Evolutionary conservation across 192 early-diverging fungal genomes (phyloP).

Genomic region (Podila epigama): DNA sequence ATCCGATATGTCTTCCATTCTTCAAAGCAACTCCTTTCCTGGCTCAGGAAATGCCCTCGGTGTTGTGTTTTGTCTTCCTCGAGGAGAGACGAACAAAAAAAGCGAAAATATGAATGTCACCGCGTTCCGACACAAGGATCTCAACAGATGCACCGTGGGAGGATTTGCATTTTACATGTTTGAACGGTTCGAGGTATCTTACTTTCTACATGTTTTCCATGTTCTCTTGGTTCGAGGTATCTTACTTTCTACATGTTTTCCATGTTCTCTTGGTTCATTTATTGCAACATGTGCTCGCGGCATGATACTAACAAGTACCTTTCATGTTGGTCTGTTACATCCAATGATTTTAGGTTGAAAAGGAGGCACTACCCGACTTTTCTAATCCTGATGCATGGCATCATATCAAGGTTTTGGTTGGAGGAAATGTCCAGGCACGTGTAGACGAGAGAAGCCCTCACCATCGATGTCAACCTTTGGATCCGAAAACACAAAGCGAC

Average conservation of each 20-base stretch:
- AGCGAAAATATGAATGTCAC: conserved; percentile 9
- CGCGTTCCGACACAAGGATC: conserved; percentile 23
- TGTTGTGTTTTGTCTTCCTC: conserved; percentile 20
- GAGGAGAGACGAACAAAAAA: conserved; percentile 28
- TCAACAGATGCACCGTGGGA: conserved; percentile 22
- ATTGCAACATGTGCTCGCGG: background rate
- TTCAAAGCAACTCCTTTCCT: background rate
- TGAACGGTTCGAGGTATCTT: conserved; percentile 22
- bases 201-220: no score
- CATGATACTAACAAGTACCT: background rate
- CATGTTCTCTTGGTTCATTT: background rate
- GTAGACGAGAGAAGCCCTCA: background rate
- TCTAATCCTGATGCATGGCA: conserved; percentile 12
- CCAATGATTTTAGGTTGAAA: conserved; percentile 5
- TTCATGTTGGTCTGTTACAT: background rate
- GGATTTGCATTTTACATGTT: conserved; percentile 38
- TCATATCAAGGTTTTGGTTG: conserved; percentile 12
- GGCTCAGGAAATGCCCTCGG: conserved; percentile 14
- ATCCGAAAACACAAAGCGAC: conserved; percentile 5
- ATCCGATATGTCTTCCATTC: conserved; percentile 9
- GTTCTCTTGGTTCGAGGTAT: no score
- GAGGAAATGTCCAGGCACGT: background rate
- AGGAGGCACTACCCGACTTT: conserved; percentile 18
- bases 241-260: no score
- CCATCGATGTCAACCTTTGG: background rate